Evolutionary conservation across 495 filamentous ascomycete genomes (phyloP), one percentile per base, ranked within the genome.

Genomic region (Penicilliopsis zonata): DNA sequence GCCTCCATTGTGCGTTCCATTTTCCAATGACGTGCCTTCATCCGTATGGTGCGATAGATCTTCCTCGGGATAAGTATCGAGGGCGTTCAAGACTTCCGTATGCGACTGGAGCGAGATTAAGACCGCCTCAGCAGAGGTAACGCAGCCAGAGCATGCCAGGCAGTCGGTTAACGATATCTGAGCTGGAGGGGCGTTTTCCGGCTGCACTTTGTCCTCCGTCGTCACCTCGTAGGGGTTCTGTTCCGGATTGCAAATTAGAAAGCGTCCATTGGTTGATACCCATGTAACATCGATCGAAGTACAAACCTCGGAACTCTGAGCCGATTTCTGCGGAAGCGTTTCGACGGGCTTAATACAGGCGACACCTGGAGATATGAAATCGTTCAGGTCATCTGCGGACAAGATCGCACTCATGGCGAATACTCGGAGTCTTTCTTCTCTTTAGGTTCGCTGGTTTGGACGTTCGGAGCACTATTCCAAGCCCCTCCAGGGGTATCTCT

Each of bases 321-420:
- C 22, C 10, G 53, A 50, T 34, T 67, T 63, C 35, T 69, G 57
- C 0, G 86, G 88, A 9, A 96, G 70, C 1, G 83, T 85, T 53
- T 98, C 90, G 42, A 98, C 73, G 13, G 90, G 90, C 49, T 98
- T 98, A 56, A 98, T 95, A 58, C 90, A 98, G 21, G 90, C 90
- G 37, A 98, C 85, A 21, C 90, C 90, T 5, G 90, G 90, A 18
- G 80, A 86, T 49, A 98, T 98, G 63, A 98, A 98, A 66, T 98
- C 90, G 63, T 98, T 98, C 38, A 98, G 67, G 55, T 94, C 86
- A 60, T 96, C 87, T 39, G 80, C 83, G 31, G 87, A 95, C 37
- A 98, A 78, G 40, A 98, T 96, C 17, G 90, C 90, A 41, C 81
- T 88, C 88, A 96, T 96, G 36, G 51, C 67, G 44, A 51, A 27